phyloP scores from a whole-genome alignment of 2,329 filamentous ascomycete species.

The Dothideomycetes sp. region DNA sequence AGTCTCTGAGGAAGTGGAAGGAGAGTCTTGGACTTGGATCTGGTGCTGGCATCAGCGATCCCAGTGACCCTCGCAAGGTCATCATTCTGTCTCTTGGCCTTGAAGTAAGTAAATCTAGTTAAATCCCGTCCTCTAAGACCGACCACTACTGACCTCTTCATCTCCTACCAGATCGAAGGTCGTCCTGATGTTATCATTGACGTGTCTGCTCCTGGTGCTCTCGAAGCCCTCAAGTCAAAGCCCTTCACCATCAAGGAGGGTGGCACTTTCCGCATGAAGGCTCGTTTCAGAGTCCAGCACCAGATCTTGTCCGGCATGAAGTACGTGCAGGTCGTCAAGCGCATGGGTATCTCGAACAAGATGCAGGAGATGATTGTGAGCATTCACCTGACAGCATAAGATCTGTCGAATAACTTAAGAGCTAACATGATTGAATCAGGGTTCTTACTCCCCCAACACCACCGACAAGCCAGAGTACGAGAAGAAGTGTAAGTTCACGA shows the following conservation, averaged over 20 bases:
- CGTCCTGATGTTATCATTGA: conserved; percentile 83
- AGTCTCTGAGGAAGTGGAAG: conserved; percentile 96
- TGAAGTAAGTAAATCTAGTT: conserved; percentile 39
- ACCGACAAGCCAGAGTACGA: conserved; percentile 74
- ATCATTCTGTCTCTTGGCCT: conserved; percentile 88
- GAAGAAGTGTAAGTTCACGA: conserved; percentile 75
- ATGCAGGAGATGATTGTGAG: conserved; percentile 95
- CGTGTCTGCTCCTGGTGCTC: conserved; percentile 62
- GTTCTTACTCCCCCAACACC: conserved; percentile 88
- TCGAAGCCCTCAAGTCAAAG: conserved; percentile 73
- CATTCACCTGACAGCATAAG: conserved; percentile 18
- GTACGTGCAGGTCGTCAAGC: conserved; percentile 89
- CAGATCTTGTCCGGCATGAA: conserved; percentile 91
- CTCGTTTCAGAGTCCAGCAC: conserved; percentile 90
- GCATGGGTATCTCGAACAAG: conserved; percentile 82
- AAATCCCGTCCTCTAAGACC: background rate
- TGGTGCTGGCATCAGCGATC: conserved; percentile 41
- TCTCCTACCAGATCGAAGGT: conserved; percentile 48
- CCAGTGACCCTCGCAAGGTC: conserved; percentile 75
- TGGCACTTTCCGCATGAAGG: conserved; percentile 87
- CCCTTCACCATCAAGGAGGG: conserved; percentile 98
- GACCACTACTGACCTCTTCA: background rate
- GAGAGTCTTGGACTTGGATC: conserved; percentile 79
- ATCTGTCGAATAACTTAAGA: background rate
- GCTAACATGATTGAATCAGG: conserved; percentile 40